A percentile compares a stretch with the other conserved stretches of the same genome.
These are phyloP conservation scores for Wickerhamiella brachini DNA, from an alignment of 805 yeast species.

Conservation along the genomic window DNA sequence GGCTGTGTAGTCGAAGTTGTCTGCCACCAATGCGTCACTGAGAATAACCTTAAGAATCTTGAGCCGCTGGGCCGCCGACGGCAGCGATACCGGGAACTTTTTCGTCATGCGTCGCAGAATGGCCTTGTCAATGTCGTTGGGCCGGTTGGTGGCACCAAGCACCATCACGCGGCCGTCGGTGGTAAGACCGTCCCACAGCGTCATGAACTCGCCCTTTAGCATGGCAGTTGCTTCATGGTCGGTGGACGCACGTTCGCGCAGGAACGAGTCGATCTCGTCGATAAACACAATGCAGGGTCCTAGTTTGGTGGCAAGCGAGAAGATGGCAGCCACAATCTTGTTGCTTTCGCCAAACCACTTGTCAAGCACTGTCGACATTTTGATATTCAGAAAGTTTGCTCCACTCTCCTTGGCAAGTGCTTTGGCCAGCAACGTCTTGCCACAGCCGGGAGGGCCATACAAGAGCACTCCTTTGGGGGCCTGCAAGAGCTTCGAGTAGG, in stretches of 20 bases:
- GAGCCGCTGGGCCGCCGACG: conserved; percentile 50
- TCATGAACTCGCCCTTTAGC: conserved; percentile 94
- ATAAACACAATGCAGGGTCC: conserved; percentile 92
- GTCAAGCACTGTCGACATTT: conserved; percentile 91
- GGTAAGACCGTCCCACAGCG: conserved; percentile 89
- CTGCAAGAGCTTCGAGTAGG: conserved; percentile 53
- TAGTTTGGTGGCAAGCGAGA: conserved; percentile 74
- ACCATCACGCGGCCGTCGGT: conserved; percentile 70
- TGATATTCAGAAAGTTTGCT: conserved; percentile 78
- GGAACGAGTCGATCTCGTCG: conserved; percentile 90
- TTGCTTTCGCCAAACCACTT: conserved; percentile 97
- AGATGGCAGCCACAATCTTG: conserved; percentile 84
- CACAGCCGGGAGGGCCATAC: conserved; percentile 96
- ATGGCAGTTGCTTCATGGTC: conserved; percentile 95
- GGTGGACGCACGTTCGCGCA: conserved; percentile 65
- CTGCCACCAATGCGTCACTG: conserved; percentile 48
- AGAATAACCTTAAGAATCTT: conserved; percentile 60
- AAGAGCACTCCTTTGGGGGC: conserved; percentile 91
- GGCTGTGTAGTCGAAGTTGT: conserved; percentile 42
- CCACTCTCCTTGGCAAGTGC: conserved; percentile 86
- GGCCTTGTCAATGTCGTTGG: conserved; percentile 83
- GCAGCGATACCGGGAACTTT: conserved; percentile 64
- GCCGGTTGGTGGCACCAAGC: conserved; percentile 90
- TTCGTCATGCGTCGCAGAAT: conserved; percentile 89
- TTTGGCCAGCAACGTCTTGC: conserved; percentile 93